Base-by-base conservation (phyloP, 257 asterid species). In the Ilex aquifolium region DNA sequence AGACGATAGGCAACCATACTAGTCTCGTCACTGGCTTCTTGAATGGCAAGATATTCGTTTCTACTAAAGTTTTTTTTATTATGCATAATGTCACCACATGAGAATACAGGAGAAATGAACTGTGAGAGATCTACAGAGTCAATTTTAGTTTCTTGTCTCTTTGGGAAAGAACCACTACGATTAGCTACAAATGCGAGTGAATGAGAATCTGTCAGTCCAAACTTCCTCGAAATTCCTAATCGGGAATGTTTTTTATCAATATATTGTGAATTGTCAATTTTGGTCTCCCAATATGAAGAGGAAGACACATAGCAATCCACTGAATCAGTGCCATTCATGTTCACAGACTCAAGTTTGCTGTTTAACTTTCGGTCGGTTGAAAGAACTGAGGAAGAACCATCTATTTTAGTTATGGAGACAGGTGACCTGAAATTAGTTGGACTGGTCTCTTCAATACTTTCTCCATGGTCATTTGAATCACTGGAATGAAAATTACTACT, bases 1-100 rank as follows among this genome's bases (percentile, higher is more conserved):
- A 82, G 68, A 57, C 64, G 66, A 69, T 85, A 83, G 58, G 90
- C 87, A 55, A 71, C 71, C 80, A 81, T 78, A 67, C 90, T 83
- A 48, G 94, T 76, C 56, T 54, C 74, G 73, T 93, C 97, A 79
- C 96, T 85, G 73, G 91, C 94, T 79, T 81, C 85, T 79, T 93
- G 97, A 64, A 87, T 68, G 53, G 71, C 74, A 63, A 87, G 96
- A 83, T 92, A 92, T 56, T 65, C 67, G 70, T 85, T 92, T 42
- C 66, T 57, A 12, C 40, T 57, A 58, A 58, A 31, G 60, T 67
- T 73, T 57, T 73, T 76, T 59, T 69, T 62, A 27, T 64, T 62
- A 57, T 62, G 65, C 13, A 44, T 32, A 62, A 29, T 44, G 57
- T 65, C 74, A 58, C 72, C 87, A 36, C 54, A 44, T n/a, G 63